Percentiles rank a stretch among this genome's conserved stretches.
Evolutionary conservation across 805 yeast genomes (phyloP).

Genomic region (Candida vaughaniae): DNA sequence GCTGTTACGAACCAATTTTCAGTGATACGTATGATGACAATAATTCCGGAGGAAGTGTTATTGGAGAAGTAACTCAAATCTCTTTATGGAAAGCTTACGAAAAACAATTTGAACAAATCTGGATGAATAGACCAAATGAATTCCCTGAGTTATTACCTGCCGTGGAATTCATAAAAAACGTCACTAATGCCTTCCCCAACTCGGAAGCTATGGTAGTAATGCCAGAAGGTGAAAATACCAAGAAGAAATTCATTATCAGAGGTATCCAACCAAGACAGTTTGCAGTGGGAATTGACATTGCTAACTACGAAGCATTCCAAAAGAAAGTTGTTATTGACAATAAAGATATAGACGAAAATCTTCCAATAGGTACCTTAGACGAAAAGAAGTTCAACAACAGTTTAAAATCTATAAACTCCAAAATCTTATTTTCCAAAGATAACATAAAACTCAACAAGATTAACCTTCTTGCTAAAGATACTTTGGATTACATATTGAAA

Average conservation of each 20-base stretch:
- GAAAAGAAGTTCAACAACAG: conserved; percentile 27
- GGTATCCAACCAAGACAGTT: conserved; percentile 86
- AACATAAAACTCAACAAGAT: conserved; percentile 19
- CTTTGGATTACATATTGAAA: conserved; percentile 30
- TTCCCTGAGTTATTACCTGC: conserved; percentile 70
- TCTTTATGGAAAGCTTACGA: conserved; percentile 96
- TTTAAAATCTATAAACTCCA: conserved; percentile 11
- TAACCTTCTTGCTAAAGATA: conserved; percentile 31
- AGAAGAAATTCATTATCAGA: conserved; percentile 83
- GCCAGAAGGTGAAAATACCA: conserved; percentile 44
- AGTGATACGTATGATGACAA: conserved; percentile 11
- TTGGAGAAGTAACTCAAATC: conserved; percentile 89
- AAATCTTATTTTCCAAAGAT: conserved; percentile 14
- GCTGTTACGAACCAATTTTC: conserved; percentile 73
- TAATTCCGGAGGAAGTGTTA: conserved; percentile 17
- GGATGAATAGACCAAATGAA: conserved; percentile 38
- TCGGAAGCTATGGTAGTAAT: conserved; percentile 90
- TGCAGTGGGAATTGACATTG: conserved; percentile 48
- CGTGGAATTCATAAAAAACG: conserved; percentile 94
- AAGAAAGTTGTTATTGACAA: conserved; percentile 11
- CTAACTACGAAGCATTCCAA: conserved; percentile 43
- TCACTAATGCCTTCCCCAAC: conserved; percentile 79
- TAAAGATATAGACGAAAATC: conserved; percentile 11
- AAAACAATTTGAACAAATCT: conserved; percentile 69
- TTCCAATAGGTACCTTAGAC: conserved; percentile 40